Evolutionary conservation across 768 basidiomycete species (phyloP).

Genomic region (Strobilomyces dryophilus): DNA sequence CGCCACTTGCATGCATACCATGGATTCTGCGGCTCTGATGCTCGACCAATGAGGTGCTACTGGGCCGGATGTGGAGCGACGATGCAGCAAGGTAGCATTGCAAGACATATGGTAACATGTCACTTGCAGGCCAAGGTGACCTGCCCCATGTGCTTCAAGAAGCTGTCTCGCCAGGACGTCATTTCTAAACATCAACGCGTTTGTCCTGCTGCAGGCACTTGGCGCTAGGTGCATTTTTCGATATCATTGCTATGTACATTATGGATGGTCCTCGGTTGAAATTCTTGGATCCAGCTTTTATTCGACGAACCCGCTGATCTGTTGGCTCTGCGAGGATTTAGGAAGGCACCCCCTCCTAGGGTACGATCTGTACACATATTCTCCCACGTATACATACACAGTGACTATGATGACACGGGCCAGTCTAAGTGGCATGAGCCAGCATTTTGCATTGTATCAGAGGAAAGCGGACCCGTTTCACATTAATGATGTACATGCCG

Average conservation of each 20-base stretch:
- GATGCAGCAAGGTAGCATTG: slow-evolving; percentile 29
- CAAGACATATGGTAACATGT: slow-evolving; percentile 26
- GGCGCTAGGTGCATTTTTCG: slow-evolving; percentile 7
- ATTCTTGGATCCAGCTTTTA: background rate
- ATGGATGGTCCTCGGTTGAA: background rate
- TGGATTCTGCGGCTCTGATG: slow-evolving; percentile 20
- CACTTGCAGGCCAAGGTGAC: slow-evolving; percentile 27
- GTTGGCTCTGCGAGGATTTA: background rate
- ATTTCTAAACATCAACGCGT: slow-evolving; percentile 25
- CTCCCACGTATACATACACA: background rate
- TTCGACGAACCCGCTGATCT: background rate
- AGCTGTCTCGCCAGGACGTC: slow-evolving; percentile 25
- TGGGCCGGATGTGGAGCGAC: slow-evolving; percentile 19
- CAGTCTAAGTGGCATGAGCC: background rate
- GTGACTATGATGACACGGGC: background rate
- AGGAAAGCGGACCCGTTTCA: background rate
- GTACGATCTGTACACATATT: background rate
- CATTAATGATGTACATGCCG: background rate
- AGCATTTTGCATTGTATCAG: background rate
- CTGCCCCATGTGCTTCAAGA: slow-evolving; percentile 26
- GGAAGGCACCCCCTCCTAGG: background rate
- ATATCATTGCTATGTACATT: background rate
- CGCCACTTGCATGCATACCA: slow-evolving; percentile 24
- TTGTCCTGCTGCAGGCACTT: slow-evolving; percentile 18
- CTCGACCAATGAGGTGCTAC: slow-evolving; percentile 15